These are phyloP conservation scores for Buxus sempervirens DNA, from an alignment of 164 flowering plant genomes.

Conservation along the genomic window DNA sequence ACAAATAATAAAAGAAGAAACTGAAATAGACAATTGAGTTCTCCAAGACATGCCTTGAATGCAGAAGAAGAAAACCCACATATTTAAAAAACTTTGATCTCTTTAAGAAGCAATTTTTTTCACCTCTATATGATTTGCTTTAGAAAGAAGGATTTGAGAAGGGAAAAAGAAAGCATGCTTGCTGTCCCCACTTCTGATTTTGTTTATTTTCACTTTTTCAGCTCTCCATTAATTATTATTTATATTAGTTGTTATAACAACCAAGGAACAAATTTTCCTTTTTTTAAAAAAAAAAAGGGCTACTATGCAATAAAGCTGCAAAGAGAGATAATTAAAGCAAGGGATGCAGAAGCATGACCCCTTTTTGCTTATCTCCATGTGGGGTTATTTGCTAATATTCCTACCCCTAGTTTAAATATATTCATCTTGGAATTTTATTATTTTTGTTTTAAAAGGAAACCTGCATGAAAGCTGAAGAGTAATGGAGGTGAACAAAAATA, in stretches of 20 bases:
- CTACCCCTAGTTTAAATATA: neutral
- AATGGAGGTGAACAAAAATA: too few species aligned
- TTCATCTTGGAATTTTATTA: too few species aligned
- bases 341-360: slow-evolving; percentile 1
- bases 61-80: neutral
- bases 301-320: slow-evolving; percentile 31
- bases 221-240: too few species aligned
- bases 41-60: slow-evolving; percentile 21
- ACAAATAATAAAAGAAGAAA: neutral
- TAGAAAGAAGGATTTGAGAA: too few species aligned
- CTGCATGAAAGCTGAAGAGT: too few species aligned
- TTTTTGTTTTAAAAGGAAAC: too few species aligned
- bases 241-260: too few species aligned
- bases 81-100: neutral
- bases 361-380: slow-evolving; percentile 24
- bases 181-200: neutral
- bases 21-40: slow-evolving; percentile 15
- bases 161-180: too few species aligned
- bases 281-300: neutral
- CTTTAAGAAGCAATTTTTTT: neutral
- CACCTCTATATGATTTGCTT: too few species aligned
- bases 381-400: slow-evolving; percentile 2
- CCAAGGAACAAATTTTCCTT: too few species aligned
- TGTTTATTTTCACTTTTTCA: neutral
- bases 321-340: slow-evolving; percentile 26